phyloP scores from a whole-genome alignment of 441 rosid species.

The Erodium trifolium region DNA sequence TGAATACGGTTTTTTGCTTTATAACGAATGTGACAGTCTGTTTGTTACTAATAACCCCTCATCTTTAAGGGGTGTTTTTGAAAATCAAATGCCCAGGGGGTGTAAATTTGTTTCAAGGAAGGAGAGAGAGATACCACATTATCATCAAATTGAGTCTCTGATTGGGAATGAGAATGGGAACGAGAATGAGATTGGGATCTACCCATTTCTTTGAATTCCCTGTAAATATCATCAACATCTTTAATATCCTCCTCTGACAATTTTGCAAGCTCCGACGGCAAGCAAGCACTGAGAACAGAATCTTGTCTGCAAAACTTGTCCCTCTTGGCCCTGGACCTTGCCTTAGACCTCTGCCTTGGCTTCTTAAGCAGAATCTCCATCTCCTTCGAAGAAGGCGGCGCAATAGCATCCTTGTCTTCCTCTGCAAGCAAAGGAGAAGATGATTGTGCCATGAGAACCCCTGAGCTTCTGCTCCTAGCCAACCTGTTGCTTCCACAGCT shows the following conservation, averaged over 20 bases:
- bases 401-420: constrained; percentile 26
- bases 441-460: constrained; percentile 29
- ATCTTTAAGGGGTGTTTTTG: too few species aligned
- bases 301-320: not conserved
- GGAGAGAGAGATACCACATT: constrained; percentile 6
- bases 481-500: constrained; percentile 38
- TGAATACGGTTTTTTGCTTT: too few species aligned
- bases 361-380: constrained; percentile 31
- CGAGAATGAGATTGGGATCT: constrained; percentile 18
- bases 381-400: constrained; percentile 32
- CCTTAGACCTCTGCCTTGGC: constrained; percentile 22
- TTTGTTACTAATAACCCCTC: too few species aligned
- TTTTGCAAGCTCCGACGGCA: constrained; percentile 3
- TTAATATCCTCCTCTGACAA: constrained; percentile 32
- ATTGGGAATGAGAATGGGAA: not conserved
- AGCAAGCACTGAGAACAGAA: constrained; percentile 20
- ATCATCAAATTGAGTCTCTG: too few species aligned
- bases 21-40: too few species aligned
- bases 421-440: constrained; percentile 30
- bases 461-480: constrained; percentile 62
- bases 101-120: constrained; percentile 25
- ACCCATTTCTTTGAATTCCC: constrained; percentile 25
- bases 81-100: too few species aligned
- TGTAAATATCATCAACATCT: constrained; percentile 22
- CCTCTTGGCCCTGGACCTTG: constrained; percentile 19